These are phyloP conservation scores for Carex littledalei DNA, from an alignment of 176 grass and related monocot genomes.

Conservation along the genomic window DNA sequence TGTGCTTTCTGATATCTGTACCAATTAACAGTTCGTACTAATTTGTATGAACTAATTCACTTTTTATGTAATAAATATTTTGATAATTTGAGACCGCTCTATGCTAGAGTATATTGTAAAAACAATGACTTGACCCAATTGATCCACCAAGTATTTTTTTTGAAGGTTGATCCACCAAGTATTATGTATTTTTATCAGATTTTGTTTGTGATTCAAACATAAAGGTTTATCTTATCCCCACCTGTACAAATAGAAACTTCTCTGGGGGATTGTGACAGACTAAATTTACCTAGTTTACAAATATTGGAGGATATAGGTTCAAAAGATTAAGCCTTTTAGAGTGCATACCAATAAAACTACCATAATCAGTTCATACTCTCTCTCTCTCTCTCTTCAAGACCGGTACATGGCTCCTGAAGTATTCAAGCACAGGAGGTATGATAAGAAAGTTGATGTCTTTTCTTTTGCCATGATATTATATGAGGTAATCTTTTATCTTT, in stretches of 20 bases:
- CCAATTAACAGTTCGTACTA: background rate
- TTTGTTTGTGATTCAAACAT: background rate
- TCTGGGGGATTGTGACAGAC: background rate
- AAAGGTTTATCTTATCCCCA: background rate
- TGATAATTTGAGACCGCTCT: background rate
- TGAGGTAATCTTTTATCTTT: constrained; percentile 51
- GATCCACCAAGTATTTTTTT: background rate
- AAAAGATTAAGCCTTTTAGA: background rate
- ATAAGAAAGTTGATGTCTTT: constrained; percentile 99
- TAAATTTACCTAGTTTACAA: background rate
- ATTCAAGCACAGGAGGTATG: constrained; percentile 95
- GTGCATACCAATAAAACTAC: background rate
- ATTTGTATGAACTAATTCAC: background rate
- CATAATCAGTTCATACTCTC: background rate
- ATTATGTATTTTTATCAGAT: background rate
- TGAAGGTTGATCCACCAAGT: background rate
- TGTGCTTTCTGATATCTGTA: background rate
- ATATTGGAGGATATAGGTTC: background rate
- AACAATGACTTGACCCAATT: background rate
- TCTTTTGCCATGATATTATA: constrained; percentile 99
- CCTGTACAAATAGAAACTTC: background rate
- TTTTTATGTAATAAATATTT: background rate
- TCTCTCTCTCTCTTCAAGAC: constrained; percentile 29
- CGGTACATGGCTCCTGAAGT: constrained; percentile 99
- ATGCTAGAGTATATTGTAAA: background rate